phyloP scores from a whole-genome alignment of 306 rosid genomes.

The Prunus dulcis region DNA sequence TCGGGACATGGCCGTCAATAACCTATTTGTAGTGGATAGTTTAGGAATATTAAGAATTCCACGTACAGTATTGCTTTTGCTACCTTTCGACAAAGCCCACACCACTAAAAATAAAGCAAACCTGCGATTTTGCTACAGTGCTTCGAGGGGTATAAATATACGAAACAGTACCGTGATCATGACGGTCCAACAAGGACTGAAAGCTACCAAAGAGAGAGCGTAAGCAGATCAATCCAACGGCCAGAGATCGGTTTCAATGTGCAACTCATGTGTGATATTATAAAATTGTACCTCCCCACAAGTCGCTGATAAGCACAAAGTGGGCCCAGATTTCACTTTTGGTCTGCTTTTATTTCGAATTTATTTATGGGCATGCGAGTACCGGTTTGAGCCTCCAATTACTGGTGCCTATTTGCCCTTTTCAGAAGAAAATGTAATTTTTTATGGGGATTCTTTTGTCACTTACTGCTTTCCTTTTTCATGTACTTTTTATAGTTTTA shows the following conservation, averaged over 20 bases:
- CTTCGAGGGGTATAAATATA: background rate
- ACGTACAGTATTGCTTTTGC: conserved; percentile 25
- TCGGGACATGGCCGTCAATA: conserved; percentile 34
- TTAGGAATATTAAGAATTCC: background rate
- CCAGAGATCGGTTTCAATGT: background rate
- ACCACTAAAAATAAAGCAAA: background rate
- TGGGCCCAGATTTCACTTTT: conserved; percentile 30
- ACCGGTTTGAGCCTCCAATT: conserved; percentile 14
- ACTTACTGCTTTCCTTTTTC: background rate
- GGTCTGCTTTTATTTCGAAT: conserved; percentile 5
- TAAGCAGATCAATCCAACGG: background rate
- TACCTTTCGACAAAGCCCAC: conserved; percentile 18
- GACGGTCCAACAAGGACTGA: conserved; percentile 6
- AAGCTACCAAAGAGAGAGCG: background rate
- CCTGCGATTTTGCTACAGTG: background rate
- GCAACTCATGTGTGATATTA: background rate
- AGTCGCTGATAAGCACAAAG: conserved; percentile 29
- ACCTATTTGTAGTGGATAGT: background rate
- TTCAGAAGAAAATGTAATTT: background rate
- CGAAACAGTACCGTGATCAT: background rate
- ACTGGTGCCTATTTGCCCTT: background rate
- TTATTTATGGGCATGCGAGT: background rate
- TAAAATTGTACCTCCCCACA: background rate
- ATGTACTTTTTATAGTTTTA: too few species aligned
- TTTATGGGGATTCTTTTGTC: background rate